Evolutionary conservation across 208 protist species (phyloP).

Genomic region (Blastocrithidia nonstop): DNA sequence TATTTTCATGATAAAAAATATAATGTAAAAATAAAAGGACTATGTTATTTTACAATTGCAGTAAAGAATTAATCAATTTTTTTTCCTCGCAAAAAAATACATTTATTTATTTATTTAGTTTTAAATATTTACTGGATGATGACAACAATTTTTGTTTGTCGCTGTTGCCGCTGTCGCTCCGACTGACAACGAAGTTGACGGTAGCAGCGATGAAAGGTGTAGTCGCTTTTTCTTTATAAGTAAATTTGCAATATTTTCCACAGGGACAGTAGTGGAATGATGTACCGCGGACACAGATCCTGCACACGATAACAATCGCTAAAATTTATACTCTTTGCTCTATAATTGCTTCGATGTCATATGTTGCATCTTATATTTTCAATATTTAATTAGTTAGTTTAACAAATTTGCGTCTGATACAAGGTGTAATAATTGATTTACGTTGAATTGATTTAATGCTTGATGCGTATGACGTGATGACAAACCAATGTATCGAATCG

Average conservation of each 20-base stretch:
- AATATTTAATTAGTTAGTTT: conserved; percentile 34
- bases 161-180: too few relatives aligned
- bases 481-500: conserved; percentile 17
- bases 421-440: conserved; percentile 29
- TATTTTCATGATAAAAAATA: too few relatives aligned
- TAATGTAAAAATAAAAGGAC: too few relatives aligned
- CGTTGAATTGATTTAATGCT: conserved; percentile 36
- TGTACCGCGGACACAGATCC: conserved; percentile 27
- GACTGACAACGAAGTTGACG: too few relatives aligned
- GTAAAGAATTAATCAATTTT: too few relatives aligned
- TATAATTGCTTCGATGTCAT: conserved; percentile 16
- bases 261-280: conserved; percentile 21
- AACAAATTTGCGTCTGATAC: conserved; percentile 24
- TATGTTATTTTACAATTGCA: too few relatives aligned
- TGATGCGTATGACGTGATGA: conserved; percentile 14
- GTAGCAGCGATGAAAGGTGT: conserved; percentile 4
- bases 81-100: too few relatives aligned
- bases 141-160: too few relatives aligned
- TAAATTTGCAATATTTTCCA: conserved; percentile 14
- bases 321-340: conserved; percentile 6
- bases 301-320: conserved; percentile 18
- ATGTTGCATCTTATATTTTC: conserved; percentile 16
- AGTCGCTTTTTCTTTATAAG: conserved; percentile 14
- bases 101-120: too few relatives aligned
- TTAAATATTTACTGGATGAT: too few relatives aligned